A percentile compares a stretch with the other conserved stretches of the same genome.
Conservation (phyloP, 139 green algal species). For the Desmodesmus armatus region DNA sequence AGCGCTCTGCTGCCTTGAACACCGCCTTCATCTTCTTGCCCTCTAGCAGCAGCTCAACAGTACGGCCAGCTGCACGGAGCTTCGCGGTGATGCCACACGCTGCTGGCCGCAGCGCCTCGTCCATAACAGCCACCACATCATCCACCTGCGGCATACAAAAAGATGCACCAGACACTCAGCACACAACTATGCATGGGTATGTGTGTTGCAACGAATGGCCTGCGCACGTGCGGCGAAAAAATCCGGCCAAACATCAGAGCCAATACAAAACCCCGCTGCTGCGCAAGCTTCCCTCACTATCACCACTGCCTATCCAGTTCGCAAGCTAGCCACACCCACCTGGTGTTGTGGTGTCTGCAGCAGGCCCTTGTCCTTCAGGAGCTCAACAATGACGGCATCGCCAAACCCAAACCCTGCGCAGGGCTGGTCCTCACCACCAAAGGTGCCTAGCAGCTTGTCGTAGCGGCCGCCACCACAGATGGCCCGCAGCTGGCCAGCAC, state of each 20-base stretch:
- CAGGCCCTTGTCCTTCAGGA: conserved; percentile 90
- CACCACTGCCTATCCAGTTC: not conserved
- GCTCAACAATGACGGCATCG: conserved; percentile 98
- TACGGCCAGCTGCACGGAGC: conserved; percentile 76
- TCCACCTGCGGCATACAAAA: conserved; percentile 69
- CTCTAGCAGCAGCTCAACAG: conserved; percentile 96
- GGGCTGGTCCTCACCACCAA: conserved; percentile 87
- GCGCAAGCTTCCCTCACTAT: not conserved
- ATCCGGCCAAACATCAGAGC: not conserved
- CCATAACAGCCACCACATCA: conserved; percentile 86
- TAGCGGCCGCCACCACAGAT: conserved; percentile 98
- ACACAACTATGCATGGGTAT: not conserved
- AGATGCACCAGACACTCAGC: not conserved
- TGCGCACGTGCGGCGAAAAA: not conserved
- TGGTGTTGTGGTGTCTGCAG: conserved; percentile 72
- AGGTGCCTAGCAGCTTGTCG: conserved; percentile 90
- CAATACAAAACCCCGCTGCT: not conserved
- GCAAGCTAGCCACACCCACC: conserved; percentile 49
- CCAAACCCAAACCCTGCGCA: conserved; percentile 95
- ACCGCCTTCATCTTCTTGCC: conserved; percentile 93
- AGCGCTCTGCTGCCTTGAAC: conserved; percentile 85
- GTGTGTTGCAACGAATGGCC: not conserved
- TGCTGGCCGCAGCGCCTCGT: conserved; percentile 69
- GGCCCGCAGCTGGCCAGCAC: conserved; percentile 88
- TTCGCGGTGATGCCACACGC: conserved; percentile 74